Conservation (phyloP, 116 monocot species). For the Dioscorea cayenensis region DNA sequence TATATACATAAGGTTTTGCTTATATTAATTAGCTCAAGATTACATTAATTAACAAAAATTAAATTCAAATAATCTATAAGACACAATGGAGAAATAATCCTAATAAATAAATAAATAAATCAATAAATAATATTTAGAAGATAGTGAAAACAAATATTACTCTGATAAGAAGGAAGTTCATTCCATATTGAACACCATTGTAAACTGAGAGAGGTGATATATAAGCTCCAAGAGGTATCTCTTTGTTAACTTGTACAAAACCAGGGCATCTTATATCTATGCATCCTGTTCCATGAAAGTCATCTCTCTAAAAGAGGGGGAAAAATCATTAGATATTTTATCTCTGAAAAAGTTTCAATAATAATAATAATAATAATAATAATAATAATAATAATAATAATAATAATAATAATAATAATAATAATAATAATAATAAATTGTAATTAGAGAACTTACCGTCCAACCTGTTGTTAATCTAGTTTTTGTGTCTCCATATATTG, state of each 20-base stretch:
- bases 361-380: too few species aligned
- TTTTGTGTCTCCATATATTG: not conserved
- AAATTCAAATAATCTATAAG: too few species aligned
- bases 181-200: not conserved
- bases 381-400: too few species aligned
- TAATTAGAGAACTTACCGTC: not conserved
- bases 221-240: not conserved
- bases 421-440: too few species aligned
- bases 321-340: not conserved
- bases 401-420: too few species aligned
- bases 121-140: not conserved
- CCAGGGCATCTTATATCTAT: not conserved
- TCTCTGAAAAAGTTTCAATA: too few species aligned
- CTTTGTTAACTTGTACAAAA: not conserved
- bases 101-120: too few species aligned
- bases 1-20: too few species aligned
- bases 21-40: too few species aligned
- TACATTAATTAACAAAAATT: too few species aligned
- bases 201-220: not conserved
- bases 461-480: not conserved
- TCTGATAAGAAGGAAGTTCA: not conserved
- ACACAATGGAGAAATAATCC: too few species aligned
- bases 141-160: not conserved
- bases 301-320: not conserved
- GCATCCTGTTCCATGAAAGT: not conserved